A percentile compares a stretch with the other conserved stretches of the same genome.
Conservation (phyloP, 163 green algal species). For the Scenedesmus sp. region DNA sequence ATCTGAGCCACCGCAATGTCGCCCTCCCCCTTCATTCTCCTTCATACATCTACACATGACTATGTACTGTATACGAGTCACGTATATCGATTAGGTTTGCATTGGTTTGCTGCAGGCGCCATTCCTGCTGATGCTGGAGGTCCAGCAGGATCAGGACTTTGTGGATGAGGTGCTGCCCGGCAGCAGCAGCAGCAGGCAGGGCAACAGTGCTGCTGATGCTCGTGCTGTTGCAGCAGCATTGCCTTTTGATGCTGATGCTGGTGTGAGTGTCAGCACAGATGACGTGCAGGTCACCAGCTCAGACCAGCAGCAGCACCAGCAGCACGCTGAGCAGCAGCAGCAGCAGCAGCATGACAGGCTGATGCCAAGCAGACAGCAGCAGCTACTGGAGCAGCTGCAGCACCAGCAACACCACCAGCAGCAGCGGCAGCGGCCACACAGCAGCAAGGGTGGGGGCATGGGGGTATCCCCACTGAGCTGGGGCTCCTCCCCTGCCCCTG, state of each 20-base stretch:
- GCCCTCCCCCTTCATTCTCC: too few relatives aligned
- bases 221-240: neutral
- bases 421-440: neutral
- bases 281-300: neutral
- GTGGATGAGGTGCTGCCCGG: constrained; percentile 13
- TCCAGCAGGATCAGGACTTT: constrained; percentile 72
- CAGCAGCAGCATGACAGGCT: neutral
- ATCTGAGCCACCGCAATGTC: too few relatives aligned
- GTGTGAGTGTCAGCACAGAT: neutral
- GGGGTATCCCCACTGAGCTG: constrained; percentile 13
- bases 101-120: constrained; percentile 78
- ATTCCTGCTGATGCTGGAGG: constrained; percentile 95
- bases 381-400: neutral
- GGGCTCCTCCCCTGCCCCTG: neutral
- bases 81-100: neutral
- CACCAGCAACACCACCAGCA: constrained; percentile 11
- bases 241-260: neutral
- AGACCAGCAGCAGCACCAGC: neutral
- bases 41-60: too few relatives aligned
- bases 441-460: neutral
- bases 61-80: neutral
- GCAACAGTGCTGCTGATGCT: neutral
- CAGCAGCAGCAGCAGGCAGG: constrained; percentile 5
- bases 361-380: neutral
- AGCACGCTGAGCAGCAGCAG: neutral